Evolutionary conservation across 2,329 filamentous ascomycete genomes (phyloP).

Genomic region (Pseudophaeomoniella oleicola): DNA sequence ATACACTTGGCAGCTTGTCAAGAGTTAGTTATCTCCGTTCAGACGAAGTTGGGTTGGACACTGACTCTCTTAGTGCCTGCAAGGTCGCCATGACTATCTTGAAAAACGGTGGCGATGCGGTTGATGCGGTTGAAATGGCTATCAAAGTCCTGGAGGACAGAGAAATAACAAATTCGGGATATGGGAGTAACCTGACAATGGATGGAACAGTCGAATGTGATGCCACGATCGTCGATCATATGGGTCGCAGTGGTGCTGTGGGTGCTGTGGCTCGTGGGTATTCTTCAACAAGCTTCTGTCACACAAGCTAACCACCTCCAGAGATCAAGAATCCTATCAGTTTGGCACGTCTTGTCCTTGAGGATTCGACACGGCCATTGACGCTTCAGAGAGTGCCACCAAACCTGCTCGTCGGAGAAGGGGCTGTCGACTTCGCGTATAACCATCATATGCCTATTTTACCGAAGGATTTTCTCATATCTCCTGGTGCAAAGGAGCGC

Average conservation of each 20-base stretch:
- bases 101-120: constrained; percentile 60
- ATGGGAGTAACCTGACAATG: constrained; percentile 84
- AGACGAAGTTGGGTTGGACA: constrained; percentile 4
- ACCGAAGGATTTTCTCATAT: constrained; percentile 66
- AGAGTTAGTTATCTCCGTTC: background rate
- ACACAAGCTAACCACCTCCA: constrained; percentile 22
- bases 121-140: constrained; percentile 81
- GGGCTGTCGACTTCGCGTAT: constrained; percentile 73
- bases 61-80: constrained; percentile 50
- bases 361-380: constrained; percentile 60
- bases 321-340: constrained; percentile 88
- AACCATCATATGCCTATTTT: constrained; percentile 61
- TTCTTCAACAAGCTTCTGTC: constrained; percentile 1
- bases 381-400: constrained; percentile 80
- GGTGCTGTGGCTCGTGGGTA: constrained; percentile 76
- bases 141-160: constrained; percentile 80
- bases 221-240: constrained; percentile 81
- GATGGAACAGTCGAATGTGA: constrained; percentile 90
- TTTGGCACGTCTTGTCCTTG: constrained; percentile 68
- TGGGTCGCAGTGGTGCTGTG: constrained; percentile 81
- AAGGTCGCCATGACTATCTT: constrained; percentile 69
- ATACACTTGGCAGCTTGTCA: constrained; percentile 57
- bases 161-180: constrained; percentile 93
- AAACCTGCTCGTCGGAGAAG: constrained; percentile 75
- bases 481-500: constrained; percentile 61